Percentiles rank a stretch among this genome's conserved stretches.
Conservation (phyloP, 148 eudicot species). For the Persicaria maculosa region DNA sequence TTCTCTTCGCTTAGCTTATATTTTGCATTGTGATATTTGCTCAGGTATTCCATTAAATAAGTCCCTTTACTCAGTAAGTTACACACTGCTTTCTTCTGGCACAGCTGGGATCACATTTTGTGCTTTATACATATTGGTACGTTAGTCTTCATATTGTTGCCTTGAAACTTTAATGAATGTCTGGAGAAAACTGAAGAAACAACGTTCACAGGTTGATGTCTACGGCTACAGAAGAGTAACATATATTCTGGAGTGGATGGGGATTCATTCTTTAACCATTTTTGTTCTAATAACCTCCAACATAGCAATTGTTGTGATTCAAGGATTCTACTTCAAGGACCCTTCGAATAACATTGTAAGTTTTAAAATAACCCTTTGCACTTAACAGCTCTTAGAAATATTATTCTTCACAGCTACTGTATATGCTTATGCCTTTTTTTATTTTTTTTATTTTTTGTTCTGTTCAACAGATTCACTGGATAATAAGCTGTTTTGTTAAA, state of each 20-base stretch:
- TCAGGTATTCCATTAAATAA: conserved; percentile 71
- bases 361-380: not conserved
- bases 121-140: conserved; percentile 54
- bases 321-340: conserved; percentile 65
- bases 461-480: conserved; percentile 53
- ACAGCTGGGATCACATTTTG: conserved; percentile 63
- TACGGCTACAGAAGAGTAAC: conserved; percentile 40
- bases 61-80: conserved; percentile 62
- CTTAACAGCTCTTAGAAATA: no score
- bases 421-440: not conserved
- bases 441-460: no score
- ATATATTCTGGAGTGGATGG: conserved; percentile 64
- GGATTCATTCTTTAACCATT: conserved; percentile 66
- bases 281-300: conserved; percentile 61
- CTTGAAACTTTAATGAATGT: not conserved
- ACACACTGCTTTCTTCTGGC: conserved; percentile 56
- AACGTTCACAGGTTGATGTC: conserved; percentile 52
- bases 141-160: conserved; percentile 12
- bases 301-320: conserved; percentile 51
- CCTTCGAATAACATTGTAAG: conserved; percentile 79
- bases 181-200: not conserved
- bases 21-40: not conserved
- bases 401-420: not conserved
- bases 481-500: conserved; percentile 36
- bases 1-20: no score